phyloP scores from a whole-genome alignment of 2,329 filamentous ascomycete genomes.

The Sporothrix schenckii region DNA sequence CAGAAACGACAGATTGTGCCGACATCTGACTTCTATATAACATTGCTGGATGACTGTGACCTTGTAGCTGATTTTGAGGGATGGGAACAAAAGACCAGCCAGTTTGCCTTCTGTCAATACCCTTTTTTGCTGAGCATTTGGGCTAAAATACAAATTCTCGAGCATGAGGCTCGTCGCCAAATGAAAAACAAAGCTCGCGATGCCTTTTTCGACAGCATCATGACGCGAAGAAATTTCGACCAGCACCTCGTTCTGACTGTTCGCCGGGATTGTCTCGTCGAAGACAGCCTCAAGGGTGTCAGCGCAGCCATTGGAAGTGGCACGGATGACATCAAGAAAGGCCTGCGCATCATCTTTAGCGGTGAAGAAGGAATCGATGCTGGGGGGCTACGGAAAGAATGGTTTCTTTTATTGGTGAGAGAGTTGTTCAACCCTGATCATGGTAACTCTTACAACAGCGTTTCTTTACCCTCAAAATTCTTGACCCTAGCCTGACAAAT shows the following conservation, averaged over 20 bases:
- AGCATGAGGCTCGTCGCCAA: slow-evolving; percentile 83
- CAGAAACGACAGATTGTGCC: slow-evolving; percentile 68
- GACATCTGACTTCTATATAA: slow-evolving; percentile 85
- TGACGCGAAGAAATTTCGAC: slow-evolving; percentile 71
- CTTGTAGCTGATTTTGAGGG: slow-evolving; percentile 82
- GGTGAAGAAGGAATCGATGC: slow-evolving; percentile 92
- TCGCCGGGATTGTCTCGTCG: slow-evolving; percentile 80
- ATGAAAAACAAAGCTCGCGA: slow-evolving; percentile 88
- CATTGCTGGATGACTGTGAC: slow-evolving; percentile 82
- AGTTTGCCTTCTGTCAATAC: slow-evolving; percentile 89
- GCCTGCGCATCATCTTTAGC: slow-evolving; percentile 78
- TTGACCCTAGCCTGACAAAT: slow-evolving; percentile 19
- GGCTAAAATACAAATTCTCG: slow-evolving; percentile 87
- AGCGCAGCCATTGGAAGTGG: slow-evolving; percentile 81
- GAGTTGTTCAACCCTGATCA: slow-evolving; percentile 91
- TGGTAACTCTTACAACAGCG: slow-evolving; percentile 57
- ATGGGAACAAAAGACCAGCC: slow-evolving; percentile 75
- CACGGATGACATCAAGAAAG: slow-evolving; percentile 87
- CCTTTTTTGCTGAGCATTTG: slow-evolving; percentile 90
- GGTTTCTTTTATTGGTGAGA: slow-evolving; percentile 84
- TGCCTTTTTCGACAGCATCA: slow-evolving; percentile 87
- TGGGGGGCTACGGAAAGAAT: slow-evolving; percentile 87
- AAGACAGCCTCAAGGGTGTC: slow-evolving; percentile 82
- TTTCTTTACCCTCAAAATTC: not conserved
- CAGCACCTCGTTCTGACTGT: slow-evolving; percentile 78